Evolutionary conservation across 2,329 filamentous ascomycete species (phyloP).

Genomic region (Domatiomyces globalis): DNA sequence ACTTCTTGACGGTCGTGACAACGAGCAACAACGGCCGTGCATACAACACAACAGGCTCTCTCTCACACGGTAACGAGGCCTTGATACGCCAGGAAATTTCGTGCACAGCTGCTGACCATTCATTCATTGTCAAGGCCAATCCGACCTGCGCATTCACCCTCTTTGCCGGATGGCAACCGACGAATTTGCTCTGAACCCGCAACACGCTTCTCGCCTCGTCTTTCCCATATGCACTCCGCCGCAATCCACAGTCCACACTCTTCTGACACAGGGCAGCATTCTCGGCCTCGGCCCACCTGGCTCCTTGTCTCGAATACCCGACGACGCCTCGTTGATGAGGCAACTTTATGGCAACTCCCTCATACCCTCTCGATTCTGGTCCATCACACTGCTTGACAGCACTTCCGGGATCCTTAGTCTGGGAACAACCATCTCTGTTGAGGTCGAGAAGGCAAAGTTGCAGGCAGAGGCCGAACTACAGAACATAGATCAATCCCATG

Average conservation of each 20-base stretch:
- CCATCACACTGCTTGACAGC: constrained; percentile 20
- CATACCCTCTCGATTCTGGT: constrained; percentile 18
- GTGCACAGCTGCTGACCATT: neutral
- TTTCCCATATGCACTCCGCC: constrained; percentile 21
- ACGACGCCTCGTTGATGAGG: constrained; percentile 12
- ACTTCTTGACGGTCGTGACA: constrained; percentile 22
- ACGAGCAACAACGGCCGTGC: constrained; percentile 19
- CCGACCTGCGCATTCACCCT: constrained; percentile 15
- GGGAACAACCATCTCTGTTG: constrained; percentile 19
- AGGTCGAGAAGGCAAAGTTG: constrained; percentile 17
- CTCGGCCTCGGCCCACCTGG: constrained; percentile 21
- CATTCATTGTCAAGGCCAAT: constrained; percentile 9
- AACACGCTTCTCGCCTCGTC: constrained; percentile 11
- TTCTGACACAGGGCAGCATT: constrained; percentile 18
- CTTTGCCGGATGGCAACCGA: constrained; percentile 18
- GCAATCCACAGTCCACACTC: constrained; percentile 19
- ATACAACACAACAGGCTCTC: constrained; percentile 20
- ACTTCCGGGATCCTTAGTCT: constrained; percentile 21
- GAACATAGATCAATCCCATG: constrained; percentile 9
- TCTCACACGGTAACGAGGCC: constrained; percentile 14
- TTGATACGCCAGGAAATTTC: neutral
- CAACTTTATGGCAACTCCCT: constrained; percentile 15
- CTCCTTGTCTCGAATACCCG: constrained; percentile 18
- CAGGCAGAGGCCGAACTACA: constrained; percentile 19
- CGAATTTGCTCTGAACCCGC: constrained; percentile 6